These are phyloP conservation scores for Claviceps pusilla DNA, from an alignment of 2,329 filamentous ascomycete genomes.

Conservation along the genomic window DNA sequence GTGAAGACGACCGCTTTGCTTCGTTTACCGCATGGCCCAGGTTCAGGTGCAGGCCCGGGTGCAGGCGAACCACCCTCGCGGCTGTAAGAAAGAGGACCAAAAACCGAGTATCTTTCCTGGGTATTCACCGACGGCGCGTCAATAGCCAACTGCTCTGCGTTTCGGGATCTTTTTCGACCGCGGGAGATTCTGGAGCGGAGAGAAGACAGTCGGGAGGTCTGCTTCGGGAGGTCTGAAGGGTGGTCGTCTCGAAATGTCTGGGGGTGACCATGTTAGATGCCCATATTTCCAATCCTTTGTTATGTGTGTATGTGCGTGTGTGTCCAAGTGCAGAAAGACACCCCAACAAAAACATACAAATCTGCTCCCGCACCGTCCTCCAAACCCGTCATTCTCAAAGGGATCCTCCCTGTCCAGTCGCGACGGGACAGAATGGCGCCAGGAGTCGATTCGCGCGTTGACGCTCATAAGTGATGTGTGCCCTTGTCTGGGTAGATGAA, in stretches of 20 bases:
- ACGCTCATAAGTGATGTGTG: background rate
- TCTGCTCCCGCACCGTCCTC: conserved; percentile 16
- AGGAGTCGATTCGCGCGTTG: conserved; percentile 15
- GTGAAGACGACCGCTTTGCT: background rate
- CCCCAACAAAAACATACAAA: conserved; percentile 9
- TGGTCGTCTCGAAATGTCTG: background rate
- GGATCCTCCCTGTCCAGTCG: conserved; percentile 21
- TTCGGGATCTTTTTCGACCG: background rate
- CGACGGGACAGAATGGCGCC: conserved; percentile 21
- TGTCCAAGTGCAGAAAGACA: too few relatives aligned
- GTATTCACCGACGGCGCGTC: background rate
- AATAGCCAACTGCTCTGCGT: background rate
- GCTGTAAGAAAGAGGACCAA: too few relatives aligned
- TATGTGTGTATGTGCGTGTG: too few relatives aligned
- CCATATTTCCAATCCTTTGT: too few relatives aligned
- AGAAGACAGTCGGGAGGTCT: background rate
- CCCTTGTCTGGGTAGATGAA: background rate
- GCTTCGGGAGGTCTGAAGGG: background rate
- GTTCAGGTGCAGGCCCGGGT: background rate
- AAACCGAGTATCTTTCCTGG: background rate
- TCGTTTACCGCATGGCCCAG: too few relatives aligned
- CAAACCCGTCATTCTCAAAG: conserved; percentile 20
- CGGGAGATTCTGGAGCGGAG: background rate
- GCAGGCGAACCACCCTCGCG: too few relatives aligned
- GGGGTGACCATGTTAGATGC: background rate